A percentile compares a stretch with the other conserved stretches of the same genome.
These are phyloP conservation scores for Salix suchowensis DNA, from an alignment of 345 rosid species.

Conservation along the genomic window DNA sequence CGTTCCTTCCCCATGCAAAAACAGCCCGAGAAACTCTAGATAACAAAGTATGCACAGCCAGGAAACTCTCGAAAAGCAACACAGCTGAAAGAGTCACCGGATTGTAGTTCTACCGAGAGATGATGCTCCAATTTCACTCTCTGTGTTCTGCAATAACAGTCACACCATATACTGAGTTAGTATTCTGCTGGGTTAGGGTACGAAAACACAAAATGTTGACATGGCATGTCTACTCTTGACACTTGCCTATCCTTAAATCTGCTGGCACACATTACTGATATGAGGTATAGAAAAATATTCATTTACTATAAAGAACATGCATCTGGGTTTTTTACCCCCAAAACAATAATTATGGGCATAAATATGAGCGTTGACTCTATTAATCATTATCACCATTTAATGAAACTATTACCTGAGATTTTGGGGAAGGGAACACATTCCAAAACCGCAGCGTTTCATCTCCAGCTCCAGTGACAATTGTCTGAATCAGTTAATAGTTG, in stretches of 20 bases:
- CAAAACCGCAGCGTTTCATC: constrained; percentile 96
- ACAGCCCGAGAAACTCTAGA: not conserved
- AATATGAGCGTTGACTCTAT: not conserved
- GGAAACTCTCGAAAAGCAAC: not conserved
- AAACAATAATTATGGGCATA: not conserved
- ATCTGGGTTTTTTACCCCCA: not conserved
- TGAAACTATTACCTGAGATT: constrained; percentile 63
- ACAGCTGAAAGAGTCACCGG: constrained; percentile 36
- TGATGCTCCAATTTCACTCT: constrained; percentile 70
- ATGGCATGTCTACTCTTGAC: not conserved
- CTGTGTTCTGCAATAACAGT: constrained; percentile 52
- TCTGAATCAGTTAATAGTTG: constrained; percentile 39
- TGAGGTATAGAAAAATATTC: not conserved
- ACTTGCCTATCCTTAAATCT: not conserved
- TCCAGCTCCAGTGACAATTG: constrained; percentile 98
- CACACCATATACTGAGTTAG: not conserved
- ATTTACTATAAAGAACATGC: not conserved
- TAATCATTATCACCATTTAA: not conserved
- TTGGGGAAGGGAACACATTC: constrained; percentile 96
- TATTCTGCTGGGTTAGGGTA: not conserved
- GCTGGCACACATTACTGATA: not conserved
- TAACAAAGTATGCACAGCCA: not conserved
- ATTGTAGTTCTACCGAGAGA: constrained; percentile 78
- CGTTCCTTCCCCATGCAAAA: not conserved
- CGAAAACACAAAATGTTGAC: not conserved